Evolutionary conservation across 371 early-diverging fungal species (phyloP).

Genomic region (Funneliformis caledonium): DNA sequence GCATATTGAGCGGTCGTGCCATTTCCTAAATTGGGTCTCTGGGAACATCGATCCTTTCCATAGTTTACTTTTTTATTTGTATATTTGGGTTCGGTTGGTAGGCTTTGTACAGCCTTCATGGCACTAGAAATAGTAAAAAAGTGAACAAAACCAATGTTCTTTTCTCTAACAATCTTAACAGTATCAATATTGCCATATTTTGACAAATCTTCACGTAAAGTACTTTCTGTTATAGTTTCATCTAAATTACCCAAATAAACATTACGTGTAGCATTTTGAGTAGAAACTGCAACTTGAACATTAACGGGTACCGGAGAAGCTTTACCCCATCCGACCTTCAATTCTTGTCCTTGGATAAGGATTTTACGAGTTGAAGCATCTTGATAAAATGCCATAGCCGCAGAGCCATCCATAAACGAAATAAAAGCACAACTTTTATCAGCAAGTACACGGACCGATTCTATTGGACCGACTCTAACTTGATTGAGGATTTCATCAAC

Average conservation of each 20-base stretch:
- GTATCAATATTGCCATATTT: conserved; percentile 77
- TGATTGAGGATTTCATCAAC: conserved; percentile 74
- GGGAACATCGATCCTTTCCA: conserved; percentile 83
- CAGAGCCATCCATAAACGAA: conserved; percentile 72
- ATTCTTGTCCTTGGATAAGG: conserved; percentile 52
- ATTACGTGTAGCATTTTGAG: conserved; percentile 74
- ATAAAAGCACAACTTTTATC: conserved; percentile 83
- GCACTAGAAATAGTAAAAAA: conserved; percentile 71
- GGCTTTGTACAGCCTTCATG: conserved; percentile 66
- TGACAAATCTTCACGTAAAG: conserved; percentile 58
- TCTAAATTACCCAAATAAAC: conserved; percentile 79
- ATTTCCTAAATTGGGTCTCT: conserved; percentile 24
- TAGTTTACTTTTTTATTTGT: conserved; percentile 63
- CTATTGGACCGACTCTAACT: conserved; percentile 78
- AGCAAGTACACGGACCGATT: conserved; percentile 71
- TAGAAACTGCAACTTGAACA: conserved; percentile 59
- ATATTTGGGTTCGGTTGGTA: conserved; percentile 56
- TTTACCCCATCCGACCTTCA: conserved; percentile 83
- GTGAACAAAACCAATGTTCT: conserved; percentile 83
- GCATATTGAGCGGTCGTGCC: conserved; percentile 22
- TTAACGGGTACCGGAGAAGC: conserved; percentile 57
- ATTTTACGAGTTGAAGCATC: conserved; percentile 54
- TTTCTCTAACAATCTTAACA: conserved; percentile 70
- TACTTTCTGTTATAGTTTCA: conserved; percentile 57
- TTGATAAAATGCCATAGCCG: conserved; percentile 64